Percentiles rank a stretch among this genome's conserved stretches.
Evolutionary conservation across 2,329 filamentous ascomycete genomes (phyloP).

Genomic region (Apiospora saccharicola): DNA sequence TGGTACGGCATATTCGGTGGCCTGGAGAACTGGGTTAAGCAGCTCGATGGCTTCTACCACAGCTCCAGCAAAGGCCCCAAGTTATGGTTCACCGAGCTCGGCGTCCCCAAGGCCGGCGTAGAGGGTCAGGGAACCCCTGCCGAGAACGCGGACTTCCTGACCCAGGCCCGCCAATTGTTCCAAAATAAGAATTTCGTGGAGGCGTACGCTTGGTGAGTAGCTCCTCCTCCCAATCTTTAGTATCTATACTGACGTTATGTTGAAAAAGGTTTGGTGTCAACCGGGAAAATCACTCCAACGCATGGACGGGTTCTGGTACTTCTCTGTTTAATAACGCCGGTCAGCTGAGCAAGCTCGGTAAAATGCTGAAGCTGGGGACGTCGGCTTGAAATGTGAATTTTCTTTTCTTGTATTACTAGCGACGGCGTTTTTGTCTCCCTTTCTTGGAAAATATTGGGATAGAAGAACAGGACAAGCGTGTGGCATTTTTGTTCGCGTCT

Average conservation of each 20-base stretch:
- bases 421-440: background rate
- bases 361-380: background rate
- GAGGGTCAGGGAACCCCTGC: conserved; percentile 29
- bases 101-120: conserved; percentile 36
- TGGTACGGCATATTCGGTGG: conserved; percentile 49
- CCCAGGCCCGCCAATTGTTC: conserved; percentile 48
- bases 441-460: background rate
- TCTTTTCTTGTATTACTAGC: background rate
- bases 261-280: conserved; percentile 45
- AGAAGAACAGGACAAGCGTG: background rate
- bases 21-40: conserved; percentile 49
- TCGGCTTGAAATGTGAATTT: background rate
- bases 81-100: conserved; percentile 52
- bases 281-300: background rate
- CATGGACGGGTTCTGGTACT: background rate
- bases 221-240: no score
- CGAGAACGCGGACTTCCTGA: conserved; percentile 32
- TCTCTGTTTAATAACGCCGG: background rate
- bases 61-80: conserved; percentile 29
- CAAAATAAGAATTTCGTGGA: conserved; percentile 47
- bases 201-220: conserved; percentile 43
- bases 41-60: conserved; percentile 45
- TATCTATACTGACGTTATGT: background rate
- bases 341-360: background rate
- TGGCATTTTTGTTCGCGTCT: background rate